A percentile compares a stretch with the other conserved stretches of the same genome.
Conservation (phyloP, 2,329 filamentous ascomycete species). For the Colletotrichum sp. region DNA sequence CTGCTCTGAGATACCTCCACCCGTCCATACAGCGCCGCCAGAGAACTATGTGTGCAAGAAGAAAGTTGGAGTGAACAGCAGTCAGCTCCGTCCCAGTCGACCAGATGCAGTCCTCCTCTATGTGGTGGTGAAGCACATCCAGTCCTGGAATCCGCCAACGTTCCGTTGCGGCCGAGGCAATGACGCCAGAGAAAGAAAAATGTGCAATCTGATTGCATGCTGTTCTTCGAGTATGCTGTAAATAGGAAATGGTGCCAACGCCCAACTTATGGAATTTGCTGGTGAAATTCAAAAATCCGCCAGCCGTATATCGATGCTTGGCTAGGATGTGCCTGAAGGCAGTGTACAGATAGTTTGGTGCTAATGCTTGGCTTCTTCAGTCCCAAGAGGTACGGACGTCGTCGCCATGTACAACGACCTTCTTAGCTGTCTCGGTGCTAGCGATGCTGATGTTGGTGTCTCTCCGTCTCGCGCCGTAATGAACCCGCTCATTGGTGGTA, state of each 20-base stretch:
- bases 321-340: not conserved
- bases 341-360: not conserved
- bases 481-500: constrained; percentile 27
- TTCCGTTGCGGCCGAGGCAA: not conserved
- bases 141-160: not conserved
- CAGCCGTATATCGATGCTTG: not conserved
- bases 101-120: not conserved
- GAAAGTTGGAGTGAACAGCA: not conserved
- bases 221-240: constrained; percentile 13
- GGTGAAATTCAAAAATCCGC: not conserved
- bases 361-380: not conserved
- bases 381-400: not conserved
- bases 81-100: not conserved
- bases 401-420: constrained; percentile 29
- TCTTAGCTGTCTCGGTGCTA: constrained; percentile 70
- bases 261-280: not conserved
- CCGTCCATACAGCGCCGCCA: not conserved
- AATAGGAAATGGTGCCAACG: not conserved
- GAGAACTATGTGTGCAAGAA: not conserved
- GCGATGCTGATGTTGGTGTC: constrained; percentile 66
- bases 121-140: not conserved
- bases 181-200: not conserved
- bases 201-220: constrained; percentile 19
- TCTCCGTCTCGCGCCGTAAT: constrained; percentile 50
- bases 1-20: not conserved